Conservation (phyloP, 768 basidiomycete species). For the Leucosporidium creatinivorum region DNA sequence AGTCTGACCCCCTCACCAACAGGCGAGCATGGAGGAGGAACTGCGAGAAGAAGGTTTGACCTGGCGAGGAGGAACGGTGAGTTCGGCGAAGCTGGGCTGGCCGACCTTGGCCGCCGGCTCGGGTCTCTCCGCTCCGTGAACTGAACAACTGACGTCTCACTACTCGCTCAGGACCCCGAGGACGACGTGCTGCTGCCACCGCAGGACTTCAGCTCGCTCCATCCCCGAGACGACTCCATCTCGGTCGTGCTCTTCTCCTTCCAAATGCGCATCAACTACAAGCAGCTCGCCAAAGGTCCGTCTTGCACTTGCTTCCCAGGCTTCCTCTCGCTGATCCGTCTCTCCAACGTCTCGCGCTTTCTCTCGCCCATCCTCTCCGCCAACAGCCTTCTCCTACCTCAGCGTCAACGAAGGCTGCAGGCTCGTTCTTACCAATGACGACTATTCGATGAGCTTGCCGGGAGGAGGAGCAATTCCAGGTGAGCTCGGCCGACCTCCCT, state of each 20-base stretch:
- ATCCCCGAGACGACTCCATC: conserved; percentile 55
- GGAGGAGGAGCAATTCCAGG: conserved; percentile 70
- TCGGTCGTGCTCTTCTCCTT: conserved; percentile 84
- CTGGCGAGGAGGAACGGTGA: conserved; percentile 74
- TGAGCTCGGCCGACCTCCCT: conserved; percentile 38
- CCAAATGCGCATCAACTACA: conserved; percentile 78
- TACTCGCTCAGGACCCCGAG: conserved; percentile 77
- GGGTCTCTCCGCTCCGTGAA: too few relatives aligned
- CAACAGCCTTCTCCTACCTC: conserved; percentile 88
- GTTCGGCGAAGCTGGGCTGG: conserved; percentile 40
- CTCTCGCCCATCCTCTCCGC: too few relatives aligned
- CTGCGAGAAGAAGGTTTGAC: conserved; percentile 73
- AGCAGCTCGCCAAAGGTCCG: conserved; percentile 64
- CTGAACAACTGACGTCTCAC: too few relatives aligned
- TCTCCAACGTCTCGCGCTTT: too few relatives aligned
- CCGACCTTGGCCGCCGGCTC: too few relatives aligned
- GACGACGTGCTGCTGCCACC: conserved; percentile 73
- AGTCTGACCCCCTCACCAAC: too few relatives aligned
- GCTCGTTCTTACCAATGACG: conserved; percentile 86
- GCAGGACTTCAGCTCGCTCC: conserved; percentile 50
- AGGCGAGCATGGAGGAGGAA: conserved; percentile 75
- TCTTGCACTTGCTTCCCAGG: too few relatives aligned
- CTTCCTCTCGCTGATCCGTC: too few relatives aligned
- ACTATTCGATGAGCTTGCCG: conserved; percentile 69
- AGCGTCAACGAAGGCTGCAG: conserved; percentile 53